A percentile compares a stretch with the other conserved stretches of the same genome.
phyloP scores from a whole-genome alignment of 257 asterid genomes.

The Oldenlandia corymbosa region DNA sequence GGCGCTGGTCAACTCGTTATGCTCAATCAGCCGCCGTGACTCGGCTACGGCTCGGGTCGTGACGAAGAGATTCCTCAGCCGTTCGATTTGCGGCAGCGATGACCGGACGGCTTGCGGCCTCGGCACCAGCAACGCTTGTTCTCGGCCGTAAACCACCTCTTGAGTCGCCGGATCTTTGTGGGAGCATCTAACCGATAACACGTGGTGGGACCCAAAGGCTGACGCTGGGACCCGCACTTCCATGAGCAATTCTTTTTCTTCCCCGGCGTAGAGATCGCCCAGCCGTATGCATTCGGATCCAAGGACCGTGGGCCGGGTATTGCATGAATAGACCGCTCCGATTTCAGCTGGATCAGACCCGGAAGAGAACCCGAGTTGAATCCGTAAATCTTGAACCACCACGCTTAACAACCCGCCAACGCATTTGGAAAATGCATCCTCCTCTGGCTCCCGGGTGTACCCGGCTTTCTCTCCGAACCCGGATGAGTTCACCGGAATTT shows the following conservation, averaged over 20 bases:
- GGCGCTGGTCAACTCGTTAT: slow-evolving; percentile 55
- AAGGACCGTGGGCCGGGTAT: slow-evolving; percentile 43
- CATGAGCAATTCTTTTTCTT: slow-evolving; percentile 57
- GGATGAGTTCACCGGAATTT: slow-evolving; percentile 68
- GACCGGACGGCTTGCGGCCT: slow-evolving; percentile 53
- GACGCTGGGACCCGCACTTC: slow-evolving; percentile 61
- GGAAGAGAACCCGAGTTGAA: slow-evolving; percentile 50
- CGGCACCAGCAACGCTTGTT: slow-evolving; percentile 52
- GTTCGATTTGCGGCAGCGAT: slow-evolving; percentile 39
- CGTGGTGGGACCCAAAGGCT: slow-evolving; percentile 52
- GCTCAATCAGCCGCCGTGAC: slow-evolving; percentile 61
- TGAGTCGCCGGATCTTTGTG: slow-evolving; percentile 59
- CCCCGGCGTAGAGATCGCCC: slow-evolving; percentile 80
- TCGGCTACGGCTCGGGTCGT: slow-evolving; percentile 73
- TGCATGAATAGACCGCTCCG: slow-evolving; percentile 56
- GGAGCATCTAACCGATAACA: slow-evolving; percentile 45
- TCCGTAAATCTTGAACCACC: slow-evolving; percentile 63
- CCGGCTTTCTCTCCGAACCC: slow-evolving; percentile 37
- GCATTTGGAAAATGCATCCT: slow-evolving; percentile 75
- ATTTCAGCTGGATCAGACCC: slow-evolving; percentile 87
- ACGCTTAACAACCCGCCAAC: slow-evolving; percentile 80
- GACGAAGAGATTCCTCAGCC: slow-evolving; percentile 56
- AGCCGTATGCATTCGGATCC: slow-evolving; percentile 51
- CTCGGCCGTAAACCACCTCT: slow-evolving; percentile 42
- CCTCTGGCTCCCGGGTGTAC: slow-evolving; percentile 43